phyloP scores from a whole-genome alignment of 805 yeast genomes.

The Cyberlindnera euphorbiae region DNA sequence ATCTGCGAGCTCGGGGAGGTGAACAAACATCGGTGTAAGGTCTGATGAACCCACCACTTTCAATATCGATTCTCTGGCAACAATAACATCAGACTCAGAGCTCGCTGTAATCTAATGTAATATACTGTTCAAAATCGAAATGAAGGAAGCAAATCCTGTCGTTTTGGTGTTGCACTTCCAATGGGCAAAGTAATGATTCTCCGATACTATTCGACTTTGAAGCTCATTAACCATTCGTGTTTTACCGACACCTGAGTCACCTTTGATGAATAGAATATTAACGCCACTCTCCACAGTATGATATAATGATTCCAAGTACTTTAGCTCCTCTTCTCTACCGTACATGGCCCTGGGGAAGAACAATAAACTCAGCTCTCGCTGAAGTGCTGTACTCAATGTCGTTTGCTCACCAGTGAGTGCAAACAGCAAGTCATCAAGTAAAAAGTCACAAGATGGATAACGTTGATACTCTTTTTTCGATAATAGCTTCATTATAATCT shows the following conservation, averaged over 20 bases:
- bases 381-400: conserved; percentile 13
- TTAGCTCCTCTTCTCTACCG: conserved; percentile 27
- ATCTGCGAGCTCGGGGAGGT: conserved; percentile 41
- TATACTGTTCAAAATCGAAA: conserved; percentile 35
- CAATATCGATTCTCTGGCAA: conserved; percentile 38
- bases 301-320: conserved; percentile 22
- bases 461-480: conserved; percentile 37
- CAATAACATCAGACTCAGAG: conserved; percentile 30
- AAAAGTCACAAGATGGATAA: conserved; percentile 30
- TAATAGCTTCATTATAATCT: conserved; percentile 37
- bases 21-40: conserved; percentile 34
- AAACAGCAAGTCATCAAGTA: conserved; percentile 34
- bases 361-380: conserved; percentile 1
- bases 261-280: conserved; percentile 32
- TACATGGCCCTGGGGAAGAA: conserved; percentile 24
- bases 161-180: conserved; percentile 29
- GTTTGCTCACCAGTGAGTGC: conserved; percentile 5
- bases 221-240: conserved; percentile 37
- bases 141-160: conserved; percentile 33
- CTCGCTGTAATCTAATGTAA: conserved; percentile 39
- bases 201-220: conserved; percentile 30
- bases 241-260: conserved; percentile 44
- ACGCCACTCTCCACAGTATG: conserved; percentile 20
- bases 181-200: conserved; percentile 26
- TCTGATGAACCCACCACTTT: conserved; percentile 35